Evolutionary conservation across 345 rosid species (phyloP), one percentile per base, ranked within the genome.

Genomic region (Populus euphratica): DNA sequence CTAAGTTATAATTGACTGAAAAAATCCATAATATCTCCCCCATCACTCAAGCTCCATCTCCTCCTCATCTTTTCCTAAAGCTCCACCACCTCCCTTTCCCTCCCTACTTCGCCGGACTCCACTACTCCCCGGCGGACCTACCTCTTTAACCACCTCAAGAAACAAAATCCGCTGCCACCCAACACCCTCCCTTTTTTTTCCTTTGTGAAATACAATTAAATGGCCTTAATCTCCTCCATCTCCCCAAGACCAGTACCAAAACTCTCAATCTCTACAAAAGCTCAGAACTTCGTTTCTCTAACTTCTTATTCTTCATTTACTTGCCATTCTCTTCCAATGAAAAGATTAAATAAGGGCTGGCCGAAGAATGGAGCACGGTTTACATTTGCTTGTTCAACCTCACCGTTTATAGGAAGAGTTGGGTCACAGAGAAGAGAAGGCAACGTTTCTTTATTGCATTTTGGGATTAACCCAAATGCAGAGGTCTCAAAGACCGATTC

Each of bases 391-490:
- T 91, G 96, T 83, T 91, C 94, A 10, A 88, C 97, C 73, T 76
- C 94, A 27, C 82, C 91, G 82, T 91, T 90, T 83, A 79, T 86
- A 20, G 92, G 99, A 16, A 89, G 93, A 80, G 93, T 89, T 21
- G 99, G 97, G 56, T 86, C 66, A 41, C 94, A 88, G 67, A 84
- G 88, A 79, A 87, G 95, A 81, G 89, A 89, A 79, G 98, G 98
- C n/a, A 92, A 92, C 63, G 84, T 81, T 81, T 92, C 92, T 31
- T 33, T 88, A 75, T 82, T 95, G 69, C 84, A 94, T 9, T 93
- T 91, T 64, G 91, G 91, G 73, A 80, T 83, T 21, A 87, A 88
- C 43, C 68, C 84, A 9, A 83, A 79, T 56, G 83, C 83, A 11
- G 85, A 83, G 76, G 82, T 65, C 2, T 78, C 78, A 29, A 88